Evolutionary conservation across 2,329 filamentous ascomycete genomes (phyloP).

Genomic region (Orbilia blumenaviensis): DNA sequence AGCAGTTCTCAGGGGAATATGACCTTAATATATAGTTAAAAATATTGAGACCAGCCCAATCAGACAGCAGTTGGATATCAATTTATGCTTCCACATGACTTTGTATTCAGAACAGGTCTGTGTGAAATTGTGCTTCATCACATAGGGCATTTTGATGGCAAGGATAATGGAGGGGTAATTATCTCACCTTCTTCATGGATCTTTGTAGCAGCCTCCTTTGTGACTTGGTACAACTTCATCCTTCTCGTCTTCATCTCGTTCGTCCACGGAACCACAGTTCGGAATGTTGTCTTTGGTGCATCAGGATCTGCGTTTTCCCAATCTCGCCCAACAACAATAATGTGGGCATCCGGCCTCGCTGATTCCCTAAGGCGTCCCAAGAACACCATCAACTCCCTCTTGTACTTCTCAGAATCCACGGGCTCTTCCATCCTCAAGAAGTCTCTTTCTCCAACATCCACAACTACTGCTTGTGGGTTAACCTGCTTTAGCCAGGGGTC

Average conservation of each 20-base stretch:
- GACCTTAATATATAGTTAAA: not conserved
- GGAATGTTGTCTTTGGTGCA: constrained; percentile 26
- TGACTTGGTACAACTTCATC: constrained; percentile 53
- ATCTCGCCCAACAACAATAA: constrained; percentile 54
- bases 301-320: constrained; percentile 41
- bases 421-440: constrained; percentile 52
- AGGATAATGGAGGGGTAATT: not conserved
- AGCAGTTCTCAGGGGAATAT: not conserved
- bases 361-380: constrained; percentile 54
- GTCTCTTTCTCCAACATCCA: constrained; percentile 56
- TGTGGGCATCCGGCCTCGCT: constrained; percentile 54
- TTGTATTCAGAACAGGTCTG: constrained; percentile 54
- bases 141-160: constrained; percentile 9
- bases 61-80: constrained; percentile 55
- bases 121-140: constrained; percentile 55
- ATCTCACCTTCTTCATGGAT: constrained; percentile 47
- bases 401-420: constrained; percentile 48
- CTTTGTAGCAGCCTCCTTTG: constrained; percentile 42
- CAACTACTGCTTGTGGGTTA: constrained; percentile 43
- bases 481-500: constrained; percentile 38
- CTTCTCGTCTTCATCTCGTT: constrained; percentile 18
- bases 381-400: constrained; percentile 53
- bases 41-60: constrained; percentile 7
- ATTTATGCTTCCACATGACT: constrained; percentile 51
- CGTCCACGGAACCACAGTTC: constrained; percentile 30